Base-by-base conservation (phyloP, 1,284 basidiomycete genomes). In the Apiotrichum montevideense region DNA sequence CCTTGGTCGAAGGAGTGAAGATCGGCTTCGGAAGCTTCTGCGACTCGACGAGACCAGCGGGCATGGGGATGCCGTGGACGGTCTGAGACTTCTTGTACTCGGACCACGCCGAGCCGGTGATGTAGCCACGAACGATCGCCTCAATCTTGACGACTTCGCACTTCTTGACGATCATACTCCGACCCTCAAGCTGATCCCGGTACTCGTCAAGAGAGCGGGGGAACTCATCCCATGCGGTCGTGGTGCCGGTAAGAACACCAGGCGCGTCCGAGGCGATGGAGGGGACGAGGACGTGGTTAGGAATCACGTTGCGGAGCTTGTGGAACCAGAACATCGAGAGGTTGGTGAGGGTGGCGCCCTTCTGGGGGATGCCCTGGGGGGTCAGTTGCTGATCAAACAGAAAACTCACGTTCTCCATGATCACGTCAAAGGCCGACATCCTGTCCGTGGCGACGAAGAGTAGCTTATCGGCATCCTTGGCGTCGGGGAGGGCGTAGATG, bases 1-100 rank as follows among this genome's bases (percentile, higher is more conserved):
- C 96, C 75, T 99, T 98, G 9, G 95, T 98, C 1, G 90, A 95
- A 0, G 96, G 96, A 0, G 96, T 98, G 72, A 98, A 96, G 46
- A 98, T 78, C 0, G 95, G 90, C 65, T 87, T 80, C 6, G 86
- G 83, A 34, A 97, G 79, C 68, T 87, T 86, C 64, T 89, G 81
- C 6, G 87, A 90, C 79, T 99, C 95, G n/a, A 87, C 79, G 33
- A 98, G 79, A 6, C 87, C 90, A 2, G 81, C 74, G 0, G 87
- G 86, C 53, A 97, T 79, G 14, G 79, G 71, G 47, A 96, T 90
- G 4, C 88, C 89, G 69, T 98, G 95, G 11, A 96, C 87, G 0
- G 92, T 98, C 44, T 88, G 86, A 1, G 80, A 81, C 73, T 85
- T 87, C 76, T 90, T 86, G 79, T 98, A 98, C 76, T 98, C 96